phyloP scores from a whole-genome alignment of 2,329 filamentous ascomycete species.

The Aspergillus sp. region DNA sequence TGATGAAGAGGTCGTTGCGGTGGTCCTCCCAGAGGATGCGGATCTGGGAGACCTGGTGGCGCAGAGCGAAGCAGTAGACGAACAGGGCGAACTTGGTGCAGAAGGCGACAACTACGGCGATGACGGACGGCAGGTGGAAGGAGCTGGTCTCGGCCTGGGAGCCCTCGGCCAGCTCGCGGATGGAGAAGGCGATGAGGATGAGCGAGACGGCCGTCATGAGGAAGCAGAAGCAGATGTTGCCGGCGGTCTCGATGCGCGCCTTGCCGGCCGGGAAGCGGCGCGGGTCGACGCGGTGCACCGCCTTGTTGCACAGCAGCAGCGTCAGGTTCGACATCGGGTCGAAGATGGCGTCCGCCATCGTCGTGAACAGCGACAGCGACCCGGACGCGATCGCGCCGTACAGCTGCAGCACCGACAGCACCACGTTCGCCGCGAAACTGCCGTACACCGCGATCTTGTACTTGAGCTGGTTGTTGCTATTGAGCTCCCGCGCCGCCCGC shows the following conservation, averaged over 20 bases:
- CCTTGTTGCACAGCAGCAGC: conserved; percentile 81
- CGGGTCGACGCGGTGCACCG: conserved; percentile 82
- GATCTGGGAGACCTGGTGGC: conserved; percentile 88
- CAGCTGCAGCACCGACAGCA: conserved; percentile 76
- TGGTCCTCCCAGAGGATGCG: conserved; percentile 96
- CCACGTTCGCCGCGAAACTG: conserved; percentile 74
- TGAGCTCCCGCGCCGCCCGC: conserved; percentile 74
- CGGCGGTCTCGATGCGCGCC: conserved; percentile 88
- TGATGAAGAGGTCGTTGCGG: conserved; percentile 95
- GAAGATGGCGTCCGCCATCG: conserved; percentile 93
- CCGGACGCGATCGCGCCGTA: conserved; percentile 84
- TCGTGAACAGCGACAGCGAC: conserved; percentile 95
- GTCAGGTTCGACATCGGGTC: conserved; percentile 88
- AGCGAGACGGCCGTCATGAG: conserved; percentile 91
- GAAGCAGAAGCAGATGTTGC: conserved; percentile 95
- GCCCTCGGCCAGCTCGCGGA: conserved; percentile 62
- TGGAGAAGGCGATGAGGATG: conserved; percentile 87
- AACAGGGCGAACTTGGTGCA: conserved; percentile 79
- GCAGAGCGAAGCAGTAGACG: conserved; percentile 86
- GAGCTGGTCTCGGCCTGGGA: conserved; percentile 53
- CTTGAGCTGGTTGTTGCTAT: conserved; percentile 73
- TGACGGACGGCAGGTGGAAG: conserved; percentile 79
- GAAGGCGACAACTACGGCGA: conserved; percentile 83
- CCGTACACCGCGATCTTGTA: conserved; percentile 62
- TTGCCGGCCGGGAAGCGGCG: conserved; percentile 88